Evolutionary conservation across 441 rosid genomes (phyloP).

Genomic region (Gossypium schwendimanii): DNA sequence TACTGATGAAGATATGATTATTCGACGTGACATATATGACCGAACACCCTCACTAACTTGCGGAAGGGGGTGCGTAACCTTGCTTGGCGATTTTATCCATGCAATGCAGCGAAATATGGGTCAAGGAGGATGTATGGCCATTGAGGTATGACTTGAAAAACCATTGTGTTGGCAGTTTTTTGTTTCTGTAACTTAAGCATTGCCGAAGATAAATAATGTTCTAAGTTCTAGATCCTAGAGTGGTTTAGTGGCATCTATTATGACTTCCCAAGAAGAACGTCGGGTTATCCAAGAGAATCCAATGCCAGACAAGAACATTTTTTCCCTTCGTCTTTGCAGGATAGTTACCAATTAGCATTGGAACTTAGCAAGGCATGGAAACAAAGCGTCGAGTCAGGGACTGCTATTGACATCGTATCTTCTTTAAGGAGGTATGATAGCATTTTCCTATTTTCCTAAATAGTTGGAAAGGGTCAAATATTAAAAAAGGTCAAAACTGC

Average conservation of each 20-base stretch:
- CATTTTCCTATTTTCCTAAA: neutral
- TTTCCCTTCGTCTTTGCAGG: slow-evolving; percentile 33
- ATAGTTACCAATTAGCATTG: slow-evolving; percentile 70
- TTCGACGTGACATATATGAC: slow-evolving; percentile 89
- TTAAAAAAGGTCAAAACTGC: neutral
- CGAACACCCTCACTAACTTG: slow-evolving; percentile 58
- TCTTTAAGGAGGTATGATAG: slow-evolving; percentile 54
- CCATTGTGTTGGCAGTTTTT: neutral
- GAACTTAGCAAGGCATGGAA: slow-evolving; percentile 80
- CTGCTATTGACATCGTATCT: slow-evolving; percentile 55
- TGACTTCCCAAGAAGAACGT: neutral
- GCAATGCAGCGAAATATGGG: slow-evolving; percentile 97
- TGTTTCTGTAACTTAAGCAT: neutral
- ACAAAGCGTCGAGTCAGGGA: slow-evolving; percentile 43
- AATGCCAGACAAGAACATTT: neutral
- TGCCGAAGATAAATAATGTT: neutral
- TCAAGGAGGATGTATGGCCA: slow-evolving; percentile 98
- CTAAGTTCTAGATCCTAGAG: neutral
- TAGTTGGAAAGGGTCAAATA: neutral
- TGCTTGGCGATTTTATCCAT: slow-evolving; percentile 87
- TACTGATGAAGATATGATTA: slow-evolving; percentile 69
- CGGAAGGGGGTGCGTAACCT: slow-evolving; percentile 86
- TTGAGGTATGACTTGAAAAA: slow-evolving; percentile 48
- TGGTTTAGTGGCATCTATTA: neutral
- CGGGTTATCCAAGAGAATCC: neutral